A percentile compares a stretch with the other conserved stretches of the same genome.
These are phyloP conservation scores for Thozetella sp. DNA, from an alignment of 495 filamentous ascomycete species.

Conservation along the genomic window DNA sequence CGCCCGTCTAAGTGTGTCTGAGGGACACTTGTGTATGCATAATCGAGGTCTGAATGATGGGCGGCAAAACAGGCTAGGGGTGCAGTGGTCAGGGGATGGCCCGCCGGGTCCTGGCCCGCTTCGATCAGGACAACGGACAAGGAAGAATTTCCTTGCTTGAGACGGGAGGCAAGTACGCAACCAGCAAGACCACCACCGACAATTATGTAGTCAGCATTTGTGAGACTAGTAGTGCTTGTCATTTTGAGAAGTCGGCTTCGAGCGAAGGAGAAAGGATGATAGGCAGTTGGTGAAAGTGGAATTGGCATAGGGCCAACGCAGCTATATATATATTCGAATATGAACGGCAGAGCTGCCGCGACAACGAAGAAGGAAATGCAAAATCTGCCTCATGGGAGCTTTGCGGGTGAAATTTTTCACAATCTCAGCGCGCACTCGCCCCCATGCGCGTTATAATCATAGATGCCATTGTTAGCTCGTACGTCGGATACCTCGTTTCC, in stretches of 20 bases:
- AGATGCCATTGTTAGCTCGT: no score
- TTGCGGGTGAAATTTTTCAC: no score
- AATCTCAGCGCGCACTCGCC: no score
- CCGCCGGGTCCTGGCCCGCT: not conserved
- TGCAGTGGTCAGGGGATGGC: conserved; percentile 5
- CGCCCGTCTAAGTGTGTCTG: not conserved
- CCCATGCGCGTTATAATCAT: no score
- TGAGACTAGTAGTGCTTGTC: not conserved
- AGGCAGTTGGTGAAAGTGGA: no score
- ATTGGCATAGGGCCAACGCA: no score
- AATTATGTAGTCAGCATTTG: not conserved
- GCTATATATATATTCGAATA: no score
- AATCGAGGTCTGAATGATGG: not conserved
- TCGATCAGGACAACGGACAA: conserved; percentile 1
- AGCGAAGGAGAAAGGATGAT: no score
- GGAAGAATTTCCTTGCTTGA: not conserved
- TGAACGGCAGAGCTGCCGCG: no score
- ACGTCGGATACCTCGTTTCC: no score
- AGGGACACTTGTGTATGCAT: not conserved
- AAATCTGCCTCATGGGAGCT: no score
- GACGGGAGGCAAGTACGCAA: not conserved
- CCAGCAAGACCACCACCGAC: not conserved
- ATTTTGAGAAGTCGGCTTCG: not conserved
- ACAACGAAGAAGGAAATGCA: no score
- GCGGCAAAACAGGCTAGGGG: not conserved